A percentile compares a stretch with the other conserved stretches of the same genome.
Evolutionary conservation across 1,284 basidiomycete genomes (phyloP).

Genomic region (Austropuccinia psidii): DNA sequence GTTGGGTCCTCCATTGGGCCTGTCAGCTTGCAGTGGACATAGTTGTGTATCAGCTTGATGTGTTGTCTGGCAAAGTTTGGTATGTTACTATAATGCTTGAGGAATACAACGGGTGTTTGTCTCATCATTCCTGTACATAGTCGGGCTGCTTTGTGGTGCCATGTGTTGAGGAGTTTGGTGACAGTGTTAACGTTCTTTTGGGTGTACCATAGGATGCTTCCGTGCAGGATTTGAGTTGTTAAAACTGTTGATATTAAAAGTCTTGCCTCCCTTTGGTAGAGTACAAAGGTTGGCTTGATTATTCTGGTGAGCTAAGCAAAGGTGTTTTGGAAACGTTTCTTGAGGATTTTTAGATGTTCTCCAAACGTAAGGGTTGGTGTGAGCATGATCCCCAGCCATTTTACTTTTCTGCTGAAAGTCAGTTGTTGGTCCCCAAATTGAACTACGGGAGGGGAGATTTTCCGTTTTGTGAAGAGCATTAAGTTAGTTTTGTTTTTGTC

Average conservation of each 20-base stretch:
- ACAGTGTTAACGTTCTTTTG: not conserved
- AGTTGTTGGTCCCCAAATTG: not conserved
- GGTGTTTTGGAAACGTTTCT: not conserved
- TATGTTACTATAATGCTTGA: not conserved
- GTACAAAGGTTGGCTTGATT: not conserved
- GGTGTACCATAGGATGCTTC: conserved; percentile 13
- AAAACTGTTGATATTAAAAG: not conserved
- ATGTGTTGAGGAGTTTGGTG: not conserved
- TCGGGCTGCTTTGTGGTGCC: not conserved
- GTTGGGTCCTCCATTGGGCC: not conserved
- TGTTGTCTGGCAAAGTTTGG: not conserved
- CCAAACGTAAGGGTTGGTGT: not conserved
- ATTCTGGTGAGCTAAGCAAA: not conserved
- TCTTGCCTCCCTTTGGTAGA: not conserved
- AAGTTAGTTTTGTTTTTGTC: conserved; percentile 5
- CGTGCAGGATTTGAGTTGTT: not conserved
- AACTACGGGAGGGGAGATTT: not conserved
- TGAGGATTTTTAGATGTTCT: not conserved
- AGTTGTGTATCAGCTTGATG: not conserved
- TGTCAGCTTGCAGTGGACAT: not conserved
- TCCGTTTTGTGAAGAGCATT: not conserved
- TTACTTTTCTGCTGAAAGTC: not conserved
- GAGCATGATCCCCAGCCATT: not conserved
- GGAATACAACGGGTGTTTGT: not conserved
- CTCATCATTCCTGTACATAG: not conserved